These are phyloP conservation scores for Paramecium primaurelia DNA, from an alignment of 73 alveolate species.

Conservation along the genomic window DNA sequence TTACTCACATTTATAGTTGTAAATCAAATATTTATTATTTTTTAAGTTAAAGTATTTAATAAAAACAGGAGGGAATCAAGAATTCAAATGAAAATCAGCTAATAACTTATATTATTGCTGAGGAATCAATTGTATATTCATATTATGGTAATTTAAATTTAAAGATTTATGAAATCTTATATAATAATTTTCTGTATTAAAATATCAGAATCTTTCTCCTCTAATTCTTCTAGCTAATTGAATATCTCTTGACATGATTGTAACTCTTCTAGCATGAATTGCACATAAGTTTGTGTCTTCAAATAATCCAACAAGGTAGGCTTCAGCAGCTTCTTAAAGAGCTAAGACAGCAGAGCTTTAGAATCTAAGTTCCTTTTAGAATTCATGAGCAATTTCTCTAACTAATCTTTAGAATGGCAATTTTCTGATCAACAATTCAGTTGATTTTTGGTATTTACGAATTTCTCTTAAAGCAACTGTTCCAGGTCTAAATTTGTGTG, in stretches of 20 bases:
- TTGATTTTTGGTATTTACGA: constrained; percentile 83
- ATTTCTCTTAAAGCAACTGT: constrained; percentile 92
- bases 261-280: constrained; percentile 97
- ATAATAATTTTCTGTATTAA: not conserved
- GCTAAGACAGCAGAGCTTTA: constrained; percentile 86
- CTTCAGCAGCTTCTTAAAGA: constrained; percentile 92
- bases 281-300: constrained; percentile 96
- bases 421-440: constrained; percentile 82
- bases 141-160: not conserved
- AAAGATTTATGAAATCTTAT: not conserved
- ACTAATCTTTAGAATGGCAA: constrained; percentile 86
- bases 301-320: constrained; percentile 89
- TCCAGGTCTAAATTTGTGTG: constrained; percentile 93
- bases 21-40: no score
- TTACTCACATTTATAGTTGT: no score
- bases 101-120: not conserved
- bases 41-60: no score
- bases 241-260: constrained; percentile 96
- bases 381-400: constrained; percentile 88
- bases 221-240: constrained; percentile 90
- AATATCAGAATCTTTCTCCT: constrained; percentile 74
- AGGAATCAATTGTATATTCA: not conserved
- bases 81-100: not conserved
- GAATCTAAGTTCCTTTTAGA: constrained; percentile 83
- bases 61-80: not conserved